These are phyloP conservation scores for Albugo laibachii DNA, from an alignment of 352 stramenopile genomes.

Conservation along the genomic window DNA sequence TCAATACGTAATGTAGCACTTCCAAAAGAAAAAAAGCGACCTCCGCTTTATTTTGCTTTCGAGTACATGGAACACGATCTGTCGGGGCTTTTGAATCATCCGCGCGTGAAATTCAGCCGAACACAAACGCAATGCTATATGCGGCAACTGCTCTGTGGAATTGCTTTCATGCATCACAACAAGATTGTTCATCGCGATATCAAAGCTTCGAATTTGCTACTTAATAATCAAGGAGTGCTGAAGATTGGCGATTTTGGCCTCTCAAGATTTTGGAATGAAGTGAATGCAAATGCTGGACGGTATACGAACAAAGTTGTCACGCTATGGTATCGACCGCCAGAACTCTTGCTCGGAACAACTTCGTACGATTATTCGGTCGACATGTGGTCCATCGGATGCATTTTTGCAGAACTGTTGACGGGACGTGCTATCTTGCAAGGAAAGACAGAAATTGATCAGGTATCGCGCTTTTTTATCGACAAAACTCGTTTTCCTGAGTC, in stretches of 20 bases:
- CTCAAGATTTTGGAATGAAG: slow-evolving; percentile 71
- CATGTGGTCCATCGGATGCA: slow-evolving; percentile 87
- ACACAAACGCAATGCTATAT: slow-evolving; percentile 81
- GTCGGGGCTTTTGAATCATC: slow-evolving; percentile 62
- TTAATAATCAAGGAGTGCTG: slow-evolving; percentile 71
- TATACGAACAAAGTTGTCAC: slow-evolving; percentile 93
- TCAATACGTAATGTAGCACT: slow-evolving; percentile 16
- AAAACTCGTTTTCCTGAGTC: background rate
- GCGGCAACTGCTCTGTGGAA: slow-evolving; percentile 54
- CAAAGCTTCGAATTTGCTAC: slow-evolving; percentile 66
- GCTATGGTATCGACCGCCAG: slow-evolving; percentile 86
- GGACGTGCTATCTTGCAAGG: slow-evolving; percentile 66
- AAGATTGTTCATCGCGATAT: slow-evolving; percentile 79
- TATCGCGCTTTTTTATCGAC: slow-evolving; percentile 6
- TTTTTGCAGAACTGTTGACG: slow-evolving; percentile 64
- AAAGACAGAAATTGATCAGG: slow-evolving; percentile 68
- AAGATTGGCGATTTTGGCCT: slow-evolving; percentile 73
- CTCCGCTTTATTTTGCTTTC: slow-evolving; percentile 72
- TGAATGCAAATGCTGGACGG: slow-evolving; percentile 55
- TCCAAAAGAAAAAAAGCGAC: slow-evolving; percentile 62
- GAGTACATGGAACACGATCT: slow-evolving; percentile 80
- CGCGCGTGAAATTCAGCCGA: slow-evolving; percentile 57
- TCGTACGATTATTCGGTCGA: slow-evolving; percentile 86
- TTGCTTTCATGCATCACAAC: slow-evolving; percentile 77
- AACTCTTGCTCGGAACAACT: slow-evolving; percentile 84